These are phyloP conservation scores for Podospora pseudopauciseta DNA, from an alignment of 495 filamentous ascomycete species.

Conservation along the genomic window DNA sequence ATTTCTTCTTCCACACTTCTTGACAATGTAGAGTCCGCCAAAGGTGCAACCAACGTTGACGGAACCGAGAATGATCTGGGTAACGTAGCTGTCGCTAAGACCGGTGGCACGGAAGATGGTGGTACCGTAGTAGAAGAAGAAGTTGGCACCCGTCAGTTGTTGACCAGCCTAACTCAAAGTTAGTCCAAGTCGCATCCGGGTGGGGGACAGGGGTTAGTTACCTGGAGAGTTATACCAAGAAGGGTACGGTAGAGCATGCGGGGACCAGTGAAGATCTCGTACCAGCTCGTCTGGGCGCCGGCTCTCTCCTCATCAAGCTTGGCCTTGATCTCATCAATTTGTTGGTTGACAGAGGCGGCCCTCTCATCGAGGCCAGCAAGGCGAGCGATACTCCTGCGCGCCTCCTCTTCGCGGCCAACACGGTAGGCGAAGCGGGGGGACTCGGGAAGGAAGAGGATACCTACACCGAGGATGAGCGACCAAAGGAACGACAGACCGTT, in stretches of 20 bases:
- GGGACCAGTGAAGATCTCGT: conserved; percentile 67
- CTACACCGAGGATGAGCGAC: conserved; percentile 66
- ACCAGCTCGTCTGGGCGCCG: conserved; percentile 55
- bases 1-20: conserved; percentile 65
- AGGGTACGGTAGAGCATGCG: conserved; percentile 69
- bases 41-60: conserved; percentile 74
- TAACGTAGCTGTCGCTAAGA: conserved; percentile 64
- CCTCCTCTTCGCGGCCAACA: conserved; percentile 60
- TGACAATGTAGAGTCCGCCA: conserved; percentile 68
- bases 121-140: conserved; percentile 81
- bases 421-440: conserved; percentile 69
- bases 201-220: background rate
- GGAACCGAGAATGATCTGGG: conserved; percentile 68
- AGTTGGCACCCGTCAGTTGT: conserved; percentile 70
- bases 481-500: conserved; percentile 77
- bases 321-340: conserved; percentile 70
- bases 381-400: conserved; percentile 63
- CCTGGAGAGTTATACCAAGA: conserved; percentile 65
- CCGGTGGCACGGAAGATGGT: conserved; percentile 67
- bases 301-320: conserved; percentile 61
- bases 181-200: background rate
- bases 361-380: conserved; percentile 65
- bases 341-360: conserved; percentile 60
- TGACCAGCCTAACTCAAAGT: conserved; percentile 50
- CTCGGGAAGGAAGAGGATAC: conserved; percentile 69